phyloP scores from a whole-genome alignment of 495 filamentous ascomycete genomes.

The Xylaria cubensis region DNA sequence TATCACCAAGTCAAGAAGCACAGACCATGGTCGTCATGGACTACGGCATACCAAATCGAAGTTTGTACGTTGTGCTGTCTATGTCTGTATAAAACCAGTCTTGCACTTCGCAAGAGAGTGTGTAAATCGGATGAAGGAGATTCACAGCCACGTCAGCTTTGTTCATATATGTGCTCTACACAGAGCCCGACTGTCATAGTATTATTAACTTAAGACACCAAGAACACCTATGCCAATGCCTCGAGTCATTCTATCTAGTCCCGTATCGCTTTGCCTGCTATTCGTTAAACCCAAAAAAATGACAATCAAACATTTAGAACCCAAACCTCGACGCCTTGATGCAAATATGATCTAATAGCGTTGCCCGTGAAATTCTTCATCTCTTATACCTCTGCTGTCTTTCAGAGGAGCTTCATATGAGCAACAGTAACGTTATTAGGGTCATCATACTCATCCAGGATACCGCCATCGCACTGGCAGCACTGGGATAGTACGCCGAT shows the following conservation, averaged over 20 bases:
- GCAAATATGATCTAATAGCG: constrained; percentile 22
- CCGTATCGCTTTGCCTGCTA: constrained; percentile 12
- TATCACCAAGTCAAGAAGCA: neutral
- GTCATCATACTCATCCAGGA: constrained; percentile 32
- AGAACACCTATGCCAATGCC: constrained; percentile 33
- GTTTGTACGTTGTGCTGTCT: neutral
- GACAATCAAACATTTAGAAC: constrained; percentile 9
- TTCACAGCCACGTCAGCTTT: neutral
- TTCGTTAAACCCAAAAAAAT: constrained; percentile 17
- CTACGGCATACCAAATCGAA: neutral
- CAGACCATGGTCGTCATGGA: neutral
- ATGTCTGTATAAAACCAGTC: neutral
- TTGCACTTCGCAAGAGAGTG: neutral
- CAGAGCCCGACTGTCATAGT: constrained; percentile 17
- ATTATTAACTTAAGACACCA: constrained; percentile 15
- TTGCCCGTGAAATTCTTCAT: constrained; percentile 12
- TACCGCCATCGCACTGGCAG: constrained; percentile 25
- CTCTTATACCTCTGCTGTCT: neutral
- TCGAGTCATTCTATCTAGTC: constrained; percentile 24
- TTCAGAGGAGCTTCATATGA: constrained; percentile 24
- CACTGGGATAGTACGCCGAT: constrained; percentile 46
- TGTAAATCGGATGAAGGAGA: neutral
- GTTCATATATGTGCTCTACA: neutral
- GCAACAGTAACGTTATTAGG: constrained; percentile 26
- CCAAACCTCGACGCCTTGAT: constrained; percentile 28